Percentiles rank a stretch among this genome's conserved stretches.
These are phyloP conservation scores for Flaveria ramosissima DNA, from an alignment of 129 eudicot species.

Conservation along the genomic window DNA sequence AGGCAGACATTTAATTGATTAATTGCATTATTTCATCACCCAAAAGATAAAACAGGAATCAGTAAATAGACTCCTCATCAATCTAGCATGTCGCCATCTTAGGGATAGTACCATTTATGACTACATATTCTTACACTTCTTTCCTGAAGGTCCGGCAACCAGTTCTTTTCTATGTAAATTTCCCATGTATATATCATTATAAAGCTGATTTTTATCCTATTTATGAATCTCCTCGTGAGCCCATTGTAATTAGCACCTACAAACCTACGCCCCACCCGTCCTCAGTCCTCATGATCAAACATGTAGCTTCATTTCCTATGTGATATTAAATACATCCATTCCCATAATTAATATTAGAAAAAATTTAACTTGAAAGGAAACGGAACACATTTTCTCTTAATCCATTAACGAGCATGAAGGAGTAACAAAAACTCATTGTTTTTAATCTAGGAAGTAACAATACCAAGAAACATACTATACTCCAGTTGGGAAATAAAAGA, in stretches of 20 bases:
- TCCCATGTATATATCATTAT: not conserved
- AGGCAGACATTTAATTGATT: not conserved
- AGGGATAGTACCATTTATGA: not conserved
- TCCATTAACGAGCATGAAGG: not conserved
- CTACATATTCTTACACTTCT: not conserved
- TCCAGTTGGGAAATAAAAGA: not conserved
- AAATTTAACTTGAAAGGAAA: not conserved
- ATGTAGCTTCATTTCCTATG: conserved; percentile 7
- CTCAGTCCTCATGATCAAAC: conserved; percentile 20
- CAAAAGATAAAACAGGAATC: not conserved
- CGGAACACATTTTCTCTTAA: not conserved
- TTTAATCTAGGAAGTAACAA: not conserved
- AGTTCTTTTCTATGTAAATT: not conserved
- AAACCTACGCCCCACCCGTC: not conserved
- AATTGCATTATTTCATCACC: conserved; percentile 1
- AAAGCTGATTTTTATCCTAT: not conserved
- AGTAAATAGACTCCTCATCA: not conserved
- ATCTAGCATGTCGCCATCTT: not conserved
- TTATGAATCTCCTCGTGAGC: not conserved
- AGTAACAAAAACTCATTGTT: not conserved
- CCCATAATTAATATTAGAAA: not conserved
- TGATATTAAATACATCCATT: not conserved
- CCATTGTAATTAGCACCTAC: not conserved
- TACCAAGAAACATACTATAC: not conserved
- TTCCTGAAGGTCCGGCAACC: not conserved